phyloP scores from a whole-genome alignment of 2,329 filamentous ascomycete species.

The Calonectria multiphialidica region DNA sequence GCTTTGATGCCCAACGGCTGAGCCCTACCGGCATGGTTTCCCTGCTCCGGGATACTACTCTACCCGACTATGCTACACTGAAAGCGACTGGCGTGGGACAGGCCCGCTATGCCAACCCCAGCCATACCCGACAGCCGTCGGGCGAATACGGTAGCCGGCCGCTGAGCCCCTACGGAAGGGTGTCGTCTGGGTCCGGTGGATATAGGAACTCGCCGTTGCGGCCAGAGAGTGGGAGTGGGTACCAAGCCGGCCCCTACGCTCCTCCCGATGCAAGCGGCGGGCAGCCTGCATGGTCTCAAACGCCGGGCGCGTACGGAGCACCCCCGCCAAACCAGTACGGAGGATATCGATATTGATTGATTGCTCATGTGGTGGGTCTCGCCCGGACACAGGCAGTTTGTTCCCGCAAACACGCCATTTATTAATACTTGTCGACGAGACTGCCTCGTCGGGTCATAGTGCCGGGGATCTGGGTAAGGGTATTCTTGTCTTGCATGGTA shows the following conservation, averaged over 20 bases:
- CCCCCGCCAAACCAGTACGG: slow-evolving; percentile 51
- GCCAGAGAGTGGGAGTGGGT: slow-evolving; percentile 53
- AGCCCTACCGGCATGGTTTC: slow-evolving; percentile 78
- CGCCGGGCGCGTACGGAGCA: slow-evolving; percentile 46
- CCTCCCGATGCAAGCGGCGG: slow-evolving; percentile 42
- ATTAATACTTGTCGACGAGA: slow-evolving; percentile 17
- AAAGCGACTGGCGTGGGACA: slow-evolving; percentile 58
- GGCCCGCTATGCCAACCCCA: slow-evolving; percentile 48
- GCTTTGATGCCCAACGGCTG: slow-evolving; percentile 79
- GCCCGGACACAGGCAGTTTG: neutral
- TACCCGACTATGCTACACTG: slow-evolving; percentile 72
- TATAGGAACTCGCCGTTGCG: slow-evolving; percentile 67
- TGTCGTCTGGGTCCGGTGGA: slow-evolving; percentile 53
- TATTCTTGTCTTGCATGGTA: slow-evolving; percentile 44
- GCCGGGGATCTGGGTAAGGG: slow-evolving; percentile 20
- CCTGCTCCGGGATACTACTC: slow-evolving; percentile 75
- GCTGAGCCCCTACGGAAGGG: slow-evolving; percentile 61
- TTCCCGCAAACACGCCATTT: slow-evolving; percentile 15
- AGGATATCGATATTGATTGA: slow-evolving; percentile 51
- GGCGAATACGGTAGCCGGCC: slow-evolving; percentile 59
- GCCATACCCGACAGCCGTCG: slow-evolving; percentile 56
- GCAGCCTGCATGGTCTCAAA: slow-evolving; percentile 45
- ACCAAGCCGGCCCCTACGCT: slow-evolving; percentile 45
- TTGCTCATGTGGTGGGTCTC: neutral
- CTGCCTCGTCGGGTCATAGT: slow-evolving; percentile 10